phyloP scores from a whole-genome alignment of 176 grass and related monocot genomes.

The Eremochloa ophiuroides region DNA sequence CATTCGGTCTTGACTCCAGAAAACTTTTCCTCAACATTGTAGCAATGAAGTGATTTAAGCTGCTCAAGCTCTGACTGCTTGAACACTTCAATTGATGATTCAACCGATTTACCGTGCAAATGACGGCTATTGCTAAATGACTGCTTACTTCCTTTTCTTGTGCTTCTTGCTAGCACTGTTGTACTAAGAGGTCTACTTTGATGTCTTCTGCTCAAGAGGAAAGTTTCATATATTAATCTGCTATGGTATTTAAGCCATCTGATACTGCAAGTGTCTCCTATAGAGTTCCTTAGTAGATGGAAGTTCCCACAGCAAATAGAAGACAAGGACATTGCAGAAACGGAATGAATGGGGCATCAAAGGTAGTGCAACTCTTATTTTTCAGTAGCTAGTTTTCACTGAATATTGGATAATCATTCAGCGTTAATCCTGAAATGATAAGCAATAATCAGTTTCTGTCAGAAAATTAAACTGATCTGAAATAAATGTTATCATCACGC shows the following conservation, averaged over 20 bases:
- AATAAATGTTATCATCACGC: neutral
- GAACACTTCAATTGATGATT: slow-evolving; percentile 44
- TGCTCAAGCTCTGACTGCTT: slow-evolving; percentile 51
- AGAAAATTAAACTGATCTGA: slow-evolving; percentile 25
- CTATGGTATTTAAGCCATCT: slow-evolving; percentile 38
- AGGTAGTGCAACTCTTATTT: slow-evolving; percentile 15
- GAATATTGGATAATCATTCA: slow-evolving; percentile 15
- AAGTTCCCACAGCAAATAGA: slow-evolving; percentile 58
- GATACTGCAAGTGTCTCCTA: slow-evolving; percentile 36
- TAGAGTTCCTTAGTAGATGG: slow-evolving; percentile 52
- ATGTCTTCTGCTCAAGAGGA: slow-evolving; percentile 30
- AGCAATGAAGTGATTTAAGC: slow-evolving; percentile 67
- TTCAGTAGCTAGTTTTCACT: slow-evolving; percentile 23
- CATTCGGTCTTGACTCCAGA: slow-evolving; percentile 44
- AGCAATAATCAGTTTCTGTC: slow-evolving; percentile 17
- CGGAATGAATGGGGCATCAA: slow-evolving; percentile 31
- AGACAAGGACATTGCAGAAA: slow-evolving; percentile 44
- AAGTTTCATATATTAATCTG: slow-evolving; percentile 36
- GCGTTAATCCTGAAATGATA: slow-evolving; percentile 41
- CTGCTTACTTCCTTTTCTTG: slow-evolving; percentile 36
- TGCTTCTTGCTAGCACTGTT: slow-evolving; percentile 29
- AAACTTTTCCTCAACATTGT: slow-evolving; percentile 36
- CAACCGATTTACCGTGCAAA: slow-evolving; percentile 35
- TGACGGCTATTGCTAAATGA: slow-evolving; percentile 34
- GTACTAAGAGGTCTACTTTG: slow-evolving; percentile 41